Evolutionary conservation across 257 asterid genomes (phyloP).

Genomic region (Fraxinus cuspidata): DNA sequence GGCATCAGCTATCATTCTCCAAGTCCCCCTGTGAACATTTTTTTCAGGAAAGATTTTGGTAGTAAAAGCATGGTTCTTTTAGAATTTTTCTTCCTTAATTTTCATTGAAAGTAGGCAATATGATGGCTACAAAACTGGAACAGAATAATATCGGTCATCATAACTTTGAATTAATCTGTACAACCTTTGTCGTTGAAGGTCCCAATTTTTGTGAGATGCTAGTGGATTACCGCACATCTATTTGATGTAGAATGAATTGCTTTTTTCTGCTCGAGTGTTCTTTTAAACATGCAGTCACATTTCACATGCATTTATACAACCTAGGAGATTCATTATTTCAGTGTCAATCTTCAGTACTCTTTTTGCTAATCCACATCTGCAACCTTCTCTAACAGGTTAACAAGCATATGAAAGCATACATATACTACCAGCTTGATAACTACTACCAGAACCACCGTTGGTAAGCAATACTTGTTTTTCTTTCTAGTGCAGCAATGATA

Average conservation of each 20-base stretch:
- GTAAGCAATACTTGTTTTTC: conserved; percentile 32
- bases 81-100: neutral
- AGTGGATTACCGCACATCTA: conserved; percentile 8
- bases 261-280: neutral
- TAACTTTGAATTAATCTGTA: conserved; percentile 1
- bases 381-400: conserved; percentile 45
- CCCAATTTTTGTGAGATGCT: conserved; percentile 3
- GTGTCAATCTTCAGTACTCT: neutral
- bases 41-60: neutral
- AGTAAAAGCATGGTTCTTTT: neutral
- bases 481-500: conserved; percentile 7
- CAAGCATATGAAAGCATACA: conserved; percentile 59
- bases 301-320: neutral
- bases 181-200: neutral
- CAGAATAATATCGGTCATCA: neutral
- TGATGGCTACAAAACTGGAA: neutral
- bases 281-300: conserved; percentile 6
- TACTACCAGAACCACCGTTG: conserved; percentile 84
- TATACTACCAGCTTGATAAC: conserved; percentile 83
- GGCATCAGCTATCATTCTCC: neutral
- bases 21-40: neutral
- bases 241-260: neutral
- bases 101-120: neutral
- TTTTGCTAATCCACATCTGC: neutral
- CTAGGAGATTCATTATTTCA: neutral